Conservation (phyloP, 1,284 basidiomycete genomes). For the Stereum hirsutum region DNA sequence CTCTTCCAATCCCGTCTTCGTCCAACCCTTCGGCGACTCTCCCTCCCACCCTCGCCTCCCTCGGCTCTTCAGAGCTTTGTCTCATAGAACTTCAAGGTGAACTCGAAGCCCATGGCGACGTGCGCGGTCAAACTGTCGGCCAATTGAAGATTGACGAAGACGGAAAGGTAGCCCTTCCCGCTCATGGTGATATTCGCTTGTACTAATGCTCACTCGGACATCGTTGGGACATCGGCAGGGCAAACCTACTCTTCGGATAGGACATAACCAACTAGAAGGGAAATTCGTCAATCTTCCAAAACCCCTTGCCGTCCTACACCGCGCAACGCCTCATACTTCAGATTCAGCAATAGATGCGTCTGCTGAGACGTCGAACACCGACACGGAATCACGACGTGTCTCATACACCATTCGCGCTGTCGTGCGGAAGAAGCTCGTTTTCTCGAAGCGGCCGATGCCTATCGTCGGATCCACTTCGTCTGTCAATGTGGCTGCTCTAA, state of each 20-base stretch:
- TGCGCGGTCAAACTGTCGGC: conserved; percentile 57
- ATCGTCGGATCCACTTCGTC: no score
- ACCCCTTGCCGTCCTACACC: conserved; percentile 65
- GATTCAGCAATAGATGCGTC: neutral
- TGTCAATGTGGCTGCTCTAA: no score
- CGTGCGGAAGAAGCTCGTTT: conserved; percentile 71
- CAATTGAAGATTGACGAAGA: conserved; percentile 44
- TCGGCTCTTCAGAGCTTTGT: conserved; percentile 61
- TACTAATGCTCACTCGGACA: neutral
- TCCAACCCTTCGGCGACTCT: conserved; percentile 28
- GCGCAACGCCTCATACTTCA: conserved; percentile 11
- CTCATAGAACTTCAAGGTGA: conserved; percentile 71
- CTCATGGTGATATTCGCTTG: neutral
- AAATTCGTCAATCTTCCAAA: conserved; percentile 71
- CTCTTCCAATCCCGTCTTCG: conserved; percentile 13
- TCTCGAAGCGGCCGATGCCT: conserved; percentile 70
- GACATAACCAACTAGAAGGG: conserved; percentile 86
- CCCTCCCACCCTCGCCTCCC: conserved; percentile 47
- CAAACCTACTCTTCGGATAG: conserved; percentile 74
- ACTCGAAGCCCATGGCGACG: conserved; percentile 51
- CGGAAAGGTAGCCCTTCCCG: conserved; percentile 11
- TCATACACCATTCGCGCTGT: conserved; percentile 45
- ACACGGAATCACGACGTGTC: conserved; percentile 12
- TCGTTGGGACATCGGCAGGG: no score
- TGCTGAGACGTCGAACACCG: conserved; percentile 23